Evolutionary conservation across 768 basidiomycete genomes (phyloP), one percentile per base, ranked within the genome.

Genomic region (Rhizopogon vinicolor): DNA sequence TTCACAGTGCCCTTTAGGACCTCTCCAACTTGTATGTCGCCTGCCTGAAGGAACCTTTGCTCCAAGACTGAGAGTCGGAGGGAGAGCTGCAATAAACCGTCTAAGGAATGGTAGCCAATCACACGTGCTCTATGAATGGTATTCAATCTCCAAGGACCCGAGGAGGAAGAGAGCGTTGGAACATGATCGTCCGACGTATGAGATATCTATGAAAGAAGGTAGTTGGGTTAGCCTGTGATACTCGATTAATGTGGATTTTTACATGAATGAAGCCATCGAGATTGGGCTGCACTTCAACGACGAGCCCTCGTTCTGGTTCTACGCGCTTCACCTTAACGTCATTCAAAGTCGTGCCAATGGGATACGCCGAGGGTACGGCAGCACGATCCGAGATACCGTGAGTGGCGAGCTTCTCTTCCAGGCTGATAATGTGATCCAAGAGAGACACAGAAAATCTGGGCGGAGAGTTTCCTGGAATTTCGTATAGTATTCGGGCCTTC

Each of bases 181-280:
- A 93, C 75, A 65, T 93, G 93, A 44, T 94, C 91, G 65, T 98
- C 94, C 8, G 93, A 90, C 44, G 89, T 77, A 68, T 97, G 93
- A 10, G 96, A 97, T 63, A 99, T 97, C 93, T 98, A 61, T 13
- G 49, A 18, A 29, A 54, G 13, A 51, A 52, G 13, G 18, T 54
- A 48, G 55, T 65, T 61, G 10, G 56, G 55, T 54, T 53, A 5
- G 33, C 43, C 18, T 14, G 13, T 5, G 42, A 44, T 44, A 46
- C 35, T 45, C 55, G 41, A 45, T 55, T 54, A 51, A 41, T 41
- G 2, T 42, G n/a, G 42, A 14, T 29, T 72, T 89, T 65, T 58
- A 97, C 95, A 72, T 98, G 95, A 40, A 91, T 82, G 66, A 95
- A 95, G 9, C 91, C 95, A 56, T 85, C 79, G 14, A 89, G 64